Evolutionary conservation across 2,329 filamentous ascomycete species (phyloP), one percentile per base, ranked within the genome.

Genomic region (Neoascochyta sp.): DNA sequence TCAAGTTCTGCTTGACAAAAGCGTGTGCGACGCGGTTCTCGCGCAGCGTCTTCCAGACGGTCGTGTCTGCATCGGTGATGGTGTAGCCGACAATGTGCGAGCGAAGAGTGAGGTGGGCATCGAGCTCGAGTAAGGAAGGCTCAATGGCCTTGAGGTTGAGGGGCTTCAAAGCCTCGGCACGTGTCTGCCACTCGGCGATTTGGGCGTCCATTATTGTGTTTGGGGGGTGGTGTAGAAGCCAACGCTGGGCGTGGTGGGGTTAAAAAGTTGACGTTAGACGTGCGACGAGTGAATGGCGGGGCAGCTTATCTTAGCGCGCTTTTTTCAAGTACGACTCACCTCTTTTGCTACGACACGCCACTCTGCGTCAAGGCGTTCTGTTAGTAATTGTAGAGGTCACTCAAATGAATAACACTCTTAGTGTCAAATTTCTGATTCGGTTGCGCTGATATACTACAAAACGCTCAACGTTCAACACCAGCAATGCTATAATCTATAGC

Each of bases 121-220:
- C 87, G 41, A 95, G 79, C 47, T 84, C 80, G 50, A 76, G 72
- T 32, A 94, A 75, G 36, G 80, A 73, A 15, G 78, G 75, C 57
- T 92, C 86, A 45, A 89, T 80, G 36, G 81, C 71, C 68, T 92
- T 93, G 69, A 93, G 92, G 65, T 95, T 86, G 31, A 76, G 66
- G 21, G 71, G 63, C 39, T 71, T 68, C 33, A 79, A 63, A 11
- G 66, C 63, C 25, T 71, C 63, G 19, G 75, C 63, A 35, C 76
- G 71, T 21, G 66, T 63, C 39, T 78, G 60, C 77, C 77, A 80
- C 50, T 78, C 72, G 34, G 71, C 57, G 40, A 71, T 60, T 38
- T 59, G 54, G 24, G 57, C 52, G 24, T 59, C 58, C 60, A 62
- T 63, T 17, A 9, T 15, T 21, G 23, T 27, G 17, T 19, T n/a